Base-by-base conservation (phyloP, 208 protist genomes). In the Leishmania amazonensis region DNA sequence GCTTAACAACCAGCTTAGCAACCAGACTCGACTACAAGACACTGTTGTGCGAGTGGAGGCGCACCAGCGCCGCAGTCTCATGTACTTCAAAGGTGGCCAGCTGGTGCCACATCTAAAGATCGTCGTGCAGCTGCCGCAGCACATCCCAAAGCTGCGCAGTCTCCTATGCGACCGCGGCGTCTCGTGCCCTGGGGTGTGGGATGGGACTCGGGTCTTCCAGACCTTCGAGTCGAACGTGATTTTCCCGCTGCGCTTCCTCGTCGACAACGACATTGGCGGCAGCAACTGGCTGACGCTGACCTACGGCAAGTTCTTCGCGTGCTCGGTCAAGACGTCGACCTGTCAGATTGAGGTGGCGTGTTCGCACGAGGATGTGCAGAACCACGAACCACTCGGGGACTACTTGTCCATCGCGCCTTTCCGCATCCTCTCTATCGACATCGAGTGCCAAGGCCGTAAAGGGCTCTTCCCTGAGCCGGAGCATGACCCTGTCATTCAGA, bases 401-500 rank as follows among this genome's bases (percentile, higher is more conserved):
- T 99, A 98, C 93, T 85, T 97, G 6, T 81, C 96, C 40, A 99
- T 99, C 54, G 99, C 99, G 9, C 99, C 99, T 1, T 94, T 99
- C 54, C 96, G 99, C 75, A 99, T 99, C 65, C 91, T 99, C 15
- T 99, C 96, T 47, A 99, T 99, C 81, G 98, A 99, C 92, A 99
- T 99, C 87, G 99, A 99, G 89, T 99, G 99, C 82, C 91, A 98
- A 45, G 99, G 99, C 35, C 91, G 98, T 57, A 98, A 99, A 74
- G 99, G 99, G 11, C 73, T 98, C 57, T 99, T 99, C 84, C 99
- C 99, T 8, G 98, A 99, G 57, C 88, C 99, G 40, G 97, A 99
- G 75, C 76, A 98, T 38, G 99, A 99, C 89, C 97, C 99, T 21
- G 99, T 99, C 31, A 99, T 99, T 88, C 99, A 99, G 84, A 99